Evolutionary conservation across 2,329 filamentous ascomycete species (phyloP).

Genomic region (Stromatinia cepivora): DNA sequence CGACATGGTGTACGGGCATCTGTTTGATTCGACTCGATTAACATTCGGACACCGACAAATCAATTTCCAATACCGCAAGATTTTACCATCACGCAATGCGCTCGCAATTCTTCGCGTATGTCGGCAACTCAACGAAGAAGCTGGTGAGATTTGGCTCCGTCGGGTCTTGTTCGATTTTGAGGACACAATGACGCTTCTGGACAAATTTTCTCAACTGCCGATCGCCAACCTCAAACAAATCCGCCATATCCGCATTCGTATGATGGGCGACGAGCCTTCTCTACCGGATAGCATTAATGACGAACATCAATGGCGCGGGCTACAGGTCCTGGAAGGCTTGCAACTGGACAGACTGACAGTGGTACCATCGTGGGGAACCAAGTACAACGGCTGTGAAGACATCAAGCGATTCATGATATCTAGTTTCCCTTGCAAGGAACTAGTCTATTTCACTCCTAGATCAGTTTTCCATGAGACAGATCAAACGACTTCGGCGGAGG

Average conservation of each 20-base stretch:
- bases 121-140: neutral
- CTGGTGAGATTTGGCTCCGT: neutral
- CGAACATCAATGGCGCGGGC: neutral
- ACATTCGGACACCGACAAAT: constrained; percentile 5
- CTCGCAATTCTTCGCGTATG: neutral
- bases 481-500: too few relatives aligned
- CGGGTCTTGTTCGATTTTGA: constrained; percentile 3
- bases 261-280: neutral
- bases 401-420: neutral
- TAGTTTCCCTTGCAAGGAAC: constrained; percentile 1
- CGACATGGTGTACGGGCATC: neutral
- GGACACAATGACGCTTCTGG: neutral
- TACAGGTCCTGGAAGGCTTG: neutral
- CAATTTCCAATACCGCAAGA: neutral
- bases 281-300: neutral
- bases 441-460: neutral
- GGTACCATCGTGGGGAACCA: neutral
- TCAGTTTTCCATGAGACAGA: neutral
- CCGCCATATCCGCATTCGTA: neutral
- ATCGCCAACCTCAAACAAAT: neutral
- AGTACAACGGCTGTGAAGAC: neutral
- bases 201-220: neutral
- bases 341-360: neutral
- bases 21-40: neutral
- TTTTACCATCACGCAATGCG: neutral